These are phyloP conservation scores for Tylopilus sp. DNA, from an alignment of 768 basidiomycete genomes.

Conservation along the genomic window DNA sequence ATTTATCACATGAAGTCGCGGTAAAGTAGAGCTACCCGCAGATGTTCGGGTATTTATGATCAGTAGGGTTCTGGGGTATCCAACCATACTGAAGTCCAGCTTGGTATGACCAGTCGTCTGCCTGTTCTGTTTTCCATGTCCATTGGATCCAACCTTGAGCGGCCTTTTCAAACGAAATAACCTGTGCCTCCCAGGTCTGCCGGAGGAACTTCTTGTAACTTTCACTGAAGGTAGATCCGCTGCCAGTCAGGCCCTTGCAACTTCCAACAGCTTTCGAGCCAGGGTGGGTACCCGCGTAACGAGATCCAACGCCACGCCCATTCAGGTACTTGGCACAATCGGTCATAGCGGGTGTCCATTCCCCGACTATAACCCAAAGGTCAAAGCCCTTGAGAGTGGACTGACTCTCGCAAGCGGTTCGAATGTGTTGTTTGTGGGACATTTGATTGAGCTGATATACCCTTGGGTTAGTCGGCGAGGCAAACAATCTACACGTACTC, in stretches of 20 bases:
- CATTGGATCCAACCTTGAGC: conserved; percentile 73
- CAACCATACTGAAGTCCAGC: conserved; percentile 77
- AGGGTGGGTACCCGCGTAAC: conserved; percentile 59
- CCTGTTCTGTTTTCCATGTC: conserved; percentile 81
- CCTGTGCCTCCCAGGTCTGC: conserved; percentile 83
- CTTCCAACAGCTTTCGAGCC: conserved; percentile 70
- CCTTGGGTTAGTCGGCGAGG: neutral
- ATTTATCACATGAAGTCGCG: neutral
- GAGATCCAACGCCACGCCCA: conserved; percentile 68
- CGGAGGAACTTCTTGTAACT: conserved; percentile 80
- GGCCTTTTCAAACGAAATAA: conserved; percentile 63
- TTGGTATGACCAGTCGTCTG: conserved; percentile 90
- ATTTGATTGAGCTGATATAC: conserved; percentile 44
- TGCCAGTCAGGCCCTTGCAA: conserved; percentile 71
- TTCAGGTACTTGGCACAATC: conserved; percentile 68
- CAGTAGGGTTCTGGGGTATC: conserved; percentile 66
- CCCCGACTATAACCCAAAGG: conserved; percentile 83
- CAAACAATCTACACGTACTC: conserved; percentile 20
- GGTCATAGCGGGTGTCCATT: conserved; percentile 78
- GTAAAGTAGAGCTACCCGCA: conserved; percentile 39
- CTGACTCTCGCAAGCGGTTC: conserved; percentile 49
- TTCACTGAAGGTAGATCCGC: conserved; percentile 67
- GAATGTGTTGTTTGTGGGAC: conserved; percentile 54
- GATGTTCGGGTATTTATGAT: conserved; percentile 55
- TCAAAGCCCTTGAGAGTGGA: conserved; percentile 48